phyloP scores from a whole-genome alignment of 2,329 filamentous ascomycete species.

The Penicillium brasilianum region DNA sequence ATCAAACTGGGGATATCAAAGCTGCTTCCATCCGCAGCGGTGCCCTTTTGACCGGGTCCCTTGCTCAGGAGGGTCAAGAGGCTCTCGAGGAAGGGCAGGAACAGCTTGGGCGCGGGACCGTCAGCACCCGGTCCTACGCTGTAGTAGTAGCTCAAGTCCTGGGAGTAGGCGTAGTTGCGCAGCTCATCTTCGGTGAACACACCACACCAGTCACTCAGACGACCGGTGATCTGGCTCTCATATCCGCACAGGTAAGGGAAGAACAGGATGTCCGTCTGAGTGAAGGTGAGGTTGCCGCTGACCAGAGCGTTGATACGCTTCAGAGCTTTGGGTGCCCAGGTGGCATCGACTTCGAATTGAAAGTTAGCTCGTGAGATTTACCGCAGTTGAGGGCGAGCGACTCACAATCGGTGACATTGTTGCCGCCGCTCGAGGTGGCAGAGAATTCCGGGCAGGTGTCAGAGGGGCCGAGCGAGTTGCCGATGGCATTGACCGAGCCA shows the following conservation, averaged over 20 bases:
- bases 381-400: constrained; percentile 10
- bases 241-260: constrained; percentile 75
- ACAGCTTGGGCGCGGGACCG: constrained; percentile 58
- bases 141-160: constrained; percentile 73
- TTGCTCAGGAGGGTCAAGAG: constrained; percentile 59
- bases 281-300: constrained; percentile 59
- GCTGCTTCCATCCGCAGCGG: constrained; percentile 33
- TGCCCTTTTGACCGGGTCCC: constrained; percentile 58
- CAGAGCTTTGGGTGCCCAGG: constrained; percentile 21
- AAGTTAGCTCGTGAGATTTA: background rate
- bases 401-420: constrained; percentile 29
- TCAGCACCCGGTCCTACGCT: constrained; percentile 62
- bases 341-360: constrained; percentile 21
- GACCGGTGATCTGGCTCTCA: constrained; percentile 69
- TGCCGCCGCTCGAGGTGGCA: constrained; percentile 50
- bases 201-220: constrained; percentile 65
- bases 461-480: constrained; percentile 67
- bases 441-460: constrained; percentile 66
- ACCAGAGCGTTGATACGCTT: constrained; percentile 61
- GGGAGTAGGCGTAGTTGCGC: constrained; percentile 67
- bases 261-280: constrained; percentile 58
- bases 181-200: constrained; percentile 68
- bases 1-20: constrained; percentile 61
- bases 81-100: constrained; percentile 65
- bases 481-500: constrained; percentile 57